A percentile compares a stretch with the other conserved stretches of the same genome.
phyloP scores from a whole-genome alignment of 106 monocot genomes.

The Posidonia australis region DNA sequence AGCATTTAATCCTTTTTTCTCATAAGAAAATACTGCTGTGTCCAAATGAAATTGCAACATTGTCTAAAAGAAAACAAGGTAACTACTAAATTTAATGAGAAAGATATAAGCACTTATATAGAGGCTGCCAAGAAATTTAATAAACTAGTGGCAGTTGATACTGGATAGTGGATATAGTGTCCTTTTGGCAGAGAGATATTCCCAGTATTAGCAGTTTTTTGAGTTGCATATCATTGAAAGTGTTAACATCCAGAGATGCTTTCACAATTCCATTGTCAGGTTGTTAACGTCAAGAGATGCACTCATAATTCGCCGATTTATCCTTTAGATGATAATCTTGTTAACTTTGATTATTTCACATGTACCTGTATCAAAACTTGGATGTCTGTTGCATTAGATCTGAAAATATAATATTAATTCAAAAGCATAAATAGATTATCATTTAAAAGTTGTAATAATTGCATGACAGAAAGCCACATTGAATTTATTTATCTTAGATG shows the following conservation, averaged over 20 bases:
- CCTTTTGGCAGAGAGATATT: not conserved
- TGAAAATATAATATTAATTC: slow-evolving; percentile 11
- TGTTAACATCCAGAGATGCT: not conserved
- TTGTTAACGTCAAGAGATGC: slow-evolving; percentile 7
- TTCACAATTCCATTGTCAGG: not conserved
- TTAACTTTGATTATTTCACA: slow-evolving; percentile 53
- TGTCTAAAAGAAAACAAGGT: no score
- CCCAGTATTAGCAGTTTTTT: not conserved
- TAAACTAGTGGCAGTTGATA: not conserved
- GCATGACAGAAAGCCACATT: slow-evolving; percentile 20
- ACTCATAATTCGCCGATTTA: slow-evolving; percentile 23
- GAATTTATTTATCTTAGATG: slow-evolving; percentile 36
- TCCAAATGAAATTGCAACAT: no score
- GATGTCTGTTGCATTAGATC: slow-evolving; percentile 35
- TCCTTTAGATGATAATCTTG: slow-evolving; percentile 33
- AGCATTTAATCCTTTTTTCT: no score
- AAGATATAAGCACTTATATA: no score
- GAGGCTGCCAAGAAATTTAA: not conserved
- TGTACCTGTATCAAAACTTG: slow-evolving; percentile 68
- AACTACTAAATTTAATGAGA: no score
- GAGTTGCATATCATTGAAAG: slow-evolving; percentile 1
- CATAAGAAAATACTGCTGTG: no score
- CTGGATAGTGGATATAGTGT: not conserved
- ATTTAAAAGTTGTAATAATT: slow-evolving; percentile 7
- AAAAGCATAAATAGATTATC: not conserved